A percentile compares a stretch with the other conserved stretches of the same genome.
Conservation (phyloP, 2,329 filamentous ascomycete species). For the Monosporascus sp. region DNA sequence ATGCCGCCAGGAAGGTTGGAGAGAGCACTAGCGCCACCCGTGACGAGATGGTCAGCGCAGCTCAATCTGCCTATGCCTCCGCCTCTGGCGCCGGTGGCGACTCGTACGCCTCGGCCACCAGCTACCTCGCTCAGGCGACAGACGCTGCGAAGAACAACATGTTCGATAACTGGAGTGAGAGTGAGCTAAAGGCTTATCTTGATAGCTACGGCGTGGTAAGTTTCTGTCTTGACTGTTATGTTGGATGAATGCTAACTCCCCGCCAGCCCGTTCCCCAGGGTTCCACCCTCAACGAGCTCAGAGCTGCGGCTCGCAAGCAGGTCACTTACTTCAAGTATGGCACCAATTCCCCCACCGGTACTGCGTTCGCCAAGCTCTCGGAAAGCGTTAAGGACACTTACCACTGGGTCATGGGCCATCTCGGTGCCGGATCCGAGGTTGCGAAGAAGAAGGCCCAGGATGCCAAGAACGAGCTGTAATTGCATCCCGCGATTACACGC, state of each 20-base stretch:
- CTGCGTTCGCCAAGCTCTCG: constrained; percentile 58
- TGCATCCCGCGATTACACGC: no score
- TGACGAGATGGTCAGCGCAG: constrained; percentile 66
- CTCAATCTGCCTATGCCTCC: constrained; percentile 53
- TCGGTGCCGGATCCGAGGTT: constrained; percentile 41
- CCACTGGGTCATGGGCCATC: constrained; percentile 46
- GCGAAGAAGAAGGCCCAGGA: constrained; percentile 44
- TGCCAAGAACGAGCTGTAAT: constrained; percentile 45
- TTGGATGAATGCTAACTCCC: constrained; percentile 20
- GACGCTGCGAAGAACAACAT: constrained; percentile 56
- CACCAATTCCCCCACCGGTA: constrained; percentile 58
- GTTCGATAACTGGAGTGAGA: constrained; percentile 69
- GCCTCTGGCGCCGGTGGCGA: constrained; percentile 53
- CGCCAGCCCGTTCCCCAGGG: constrained; percentile 55
- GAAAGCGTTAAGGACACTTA: constrained; percentile 42
- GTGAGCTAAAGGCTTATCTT: constrained; percentile 71
- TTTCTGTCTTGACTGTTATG: not conserved
- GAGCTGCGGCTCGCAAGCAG: constrained; percentile 66
- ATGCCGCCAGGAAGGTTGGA: constrained; percentile 51
- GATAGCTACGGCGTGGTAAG: constrained; percentile 68
- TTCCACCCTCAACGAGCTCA: constrained; percentile 62
- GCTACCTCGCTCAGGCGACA: constrained; percentile 62
- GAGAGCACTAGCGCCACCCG: constrained; percentile 61
- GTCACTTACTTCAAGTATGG: constrained; percentile 74
- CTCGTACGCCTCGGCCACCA: constrained; percentile 63